phyloP scores from a whole-genome alignment of 2,329 filamentous ascomycete species.

The Drechslera avenae region DNA sequence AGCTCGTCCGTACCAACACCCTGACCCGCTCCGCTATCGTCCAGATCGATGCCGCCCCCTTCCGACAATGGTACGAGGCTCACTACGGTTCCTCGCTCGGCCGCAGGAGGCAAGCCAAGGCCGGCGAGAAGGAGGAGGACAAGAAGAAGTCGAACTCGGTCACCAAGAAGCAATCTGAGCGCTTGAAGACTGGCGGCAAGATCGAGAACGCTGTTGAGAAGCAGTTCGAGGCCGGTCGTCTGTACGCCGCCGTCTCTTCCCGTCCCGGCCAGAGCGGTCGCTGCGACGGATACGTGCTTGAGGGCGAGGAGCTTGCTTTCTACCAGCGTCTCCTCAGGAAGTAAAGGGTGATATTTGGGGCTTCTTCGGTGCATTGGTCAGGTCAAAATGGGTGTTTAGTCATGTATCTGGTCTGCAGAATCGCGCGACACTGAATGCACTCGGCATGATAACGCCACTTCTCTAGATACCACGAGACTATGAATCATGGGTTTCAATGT shows the following conservation, averaged over 20 bases:
- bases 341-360: constrained; percentile 62
- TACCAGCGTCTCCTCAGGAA: constrained; percentile 99
- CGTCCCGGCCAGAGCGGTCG: constrained; percentile 96
- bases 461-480: constrained; percentile 50
- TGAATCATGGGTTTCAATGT: constrained; percentile 44
- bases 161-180: constrained; percentile 93
- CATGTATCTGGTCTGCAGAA: constrained; percentile 50
- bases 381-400: constrained; percentile 51
- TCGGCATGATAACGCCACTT: constrained; percentile 44
- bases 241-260: constrained; percentile 91
- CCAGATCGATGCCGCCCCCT: constrained; percentile 97
- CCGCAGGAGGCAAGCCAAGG: constrained; percentile 88
- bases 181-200: constrained; percentile 85
- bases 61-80: constrained; percentile 99
- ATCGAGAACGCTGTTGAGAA: constrained; percentile 90
- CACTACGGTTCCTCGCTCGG: constrained; percentile 94
- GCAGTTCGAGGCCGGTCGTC: constrained; percentile 99
- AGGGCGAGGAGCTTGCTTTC: constrained; percentile 99
- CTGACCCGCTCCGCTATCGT: constrained; percentile 98
- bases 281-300: constrained; percentile 95
- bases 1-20: constrained; percentile 99
- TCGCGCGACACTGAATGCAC: constrained; percentile 46
- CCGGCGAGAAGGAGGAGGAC: constrained; percentile 68
- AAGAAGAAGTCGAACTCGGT: constrained; percentile 99
- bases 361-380: constrained; percentile 49